Evolutionary conservation across 176 grass and related monocot genomes (phyloP).

Genomic region (Juncus inflexus): DNA sequence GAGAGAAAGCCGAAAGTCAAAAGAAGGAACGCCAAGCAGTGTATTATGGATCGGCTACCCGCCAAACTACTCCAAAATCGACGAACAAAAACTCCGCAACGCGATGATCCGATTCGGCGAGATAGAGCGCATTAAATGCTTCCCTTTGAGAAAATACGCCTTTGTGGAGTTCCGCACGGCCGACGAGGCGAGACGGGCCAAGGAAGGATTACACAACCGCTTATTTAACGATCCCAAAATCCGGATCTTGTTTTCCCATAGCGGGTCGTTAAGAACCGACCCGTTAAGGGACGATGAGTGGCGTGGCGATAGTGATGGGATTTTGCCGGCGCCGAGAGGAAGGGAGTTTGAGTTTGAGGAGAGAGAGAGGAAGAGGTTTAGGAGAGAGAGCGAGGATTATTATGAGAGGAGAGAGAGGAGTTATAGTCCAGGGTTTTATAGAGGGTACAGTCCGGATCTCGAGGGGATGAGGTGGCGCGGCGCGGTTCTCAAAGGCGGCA

Average conservation of each 20-base stretch:
- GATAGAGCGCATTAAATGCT: constrained; percentile 60
- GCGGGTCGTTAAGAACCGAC: constrained; percentile 35
- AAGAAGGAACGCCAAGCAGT: constrained; percentile 62
- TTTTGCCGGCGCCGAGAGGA: constrained; percentile 40
- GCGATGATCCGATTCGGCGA: constrained; percentile 83
- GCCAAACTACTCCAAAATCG: constrained; percentile 45
- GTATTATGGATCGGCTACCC: constrained; percentile 92
- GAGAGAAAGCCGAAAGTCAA: constrained; percentile 27
- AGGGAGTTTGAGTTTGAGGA: constrained; percentile 16
- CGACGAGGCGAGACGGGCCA: constrained; percentile 70
- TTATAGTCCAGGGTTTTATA: constrained; percentile 43
- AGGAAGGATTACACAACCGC: constrained; percentile 72
- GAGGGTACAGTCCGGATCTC: constrained; percentile 40
- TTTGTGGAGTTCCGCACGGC: constrained; percentile 80
- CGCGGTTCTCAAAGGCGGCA: constrained; percentile 75
- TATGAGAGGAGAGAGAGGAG: constrained; percentile 37
- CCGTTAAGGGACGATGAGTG: constrained; percentile 38
- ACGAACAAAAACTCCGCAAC: constrained; percentile 59
- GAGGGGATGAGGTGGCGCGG: constrained; percentile 61
- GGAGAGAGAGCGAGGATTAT: constrained; percentile 35
- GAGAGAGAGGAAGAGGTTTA: constrained; percentile 54
- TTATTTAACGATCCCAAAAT: constrained; percentile 85
- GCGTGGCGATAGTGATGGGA: constrained; percentile 33
- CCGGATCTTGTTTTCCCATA: constrained; percentile 74
- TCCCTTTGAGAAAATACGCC: constrained; percentile 65